These are phyloP conservation scores for Protostelium mycophagum DNA, from an alignment of 78 protist species.

Conservation along the genomic window DNA sequence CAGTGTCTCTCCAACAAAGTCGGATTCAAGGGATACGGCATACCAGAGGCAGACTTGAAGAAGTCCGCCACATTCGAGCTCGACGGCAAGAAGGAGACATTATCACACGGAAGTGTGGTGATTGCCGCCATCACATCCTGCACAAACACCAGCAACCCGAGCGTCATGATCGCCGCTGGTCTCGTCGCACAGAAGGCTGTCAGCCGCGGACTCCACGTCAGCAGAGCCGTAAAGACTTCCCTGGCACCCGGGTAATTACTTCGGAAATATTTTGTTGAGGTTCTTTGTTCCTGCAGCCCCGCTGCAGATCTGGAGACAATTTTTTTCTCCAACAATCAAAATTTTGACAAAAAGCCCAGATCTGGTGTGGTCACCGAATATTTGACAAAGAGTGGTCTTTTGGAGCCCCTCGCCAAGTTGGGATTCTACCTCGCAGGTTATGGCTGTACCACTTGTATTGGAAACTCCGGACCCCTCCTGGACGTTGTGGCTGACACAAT, in stretches of 20 bases:
- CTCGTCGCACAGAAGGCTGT: conserved; percentile 79
- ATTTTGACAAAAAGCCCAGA: too few species aligned
- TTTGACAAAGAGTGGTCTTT: conserved; percentile 61
- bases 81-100: conserved; percentile 48
- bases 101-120: conserved; percentile 78
- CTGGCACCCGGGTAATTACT: conserved; percentile 80
- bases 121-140: conserved; percentile 90
- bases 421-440: conserved; percentile 81
- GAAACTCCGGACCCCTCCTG: conserved; percentile 74
- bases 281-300: too few species aligned
- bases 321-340: too few species aligned
- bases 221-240: conserved; percentile 72
- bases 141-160: conserved; percentile 88
- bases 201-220: conserved; percentile 63
- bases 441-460: conserved; percentile 90
- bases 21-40: conserved; percentile 84
- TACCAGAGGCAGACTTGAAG: conserved; percentile 27
- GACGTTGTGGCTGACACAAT: conserved; percentile 66
- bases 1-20: conserved; percentile 49
- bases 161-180: conserved; percentile 92
- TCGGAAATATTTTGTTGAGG: neutral
- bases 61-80: conserved; percentile 41
- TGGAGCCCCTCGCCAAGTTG: conserved; percentile 37
- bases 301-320: too few species aligned
- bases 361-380: conserved; percentile 77